These are phyloP conservation scores for Myxozyma monticola DNA, from an alignment of 805 yeast genomes.

Conservation along the genomic window DNA sequence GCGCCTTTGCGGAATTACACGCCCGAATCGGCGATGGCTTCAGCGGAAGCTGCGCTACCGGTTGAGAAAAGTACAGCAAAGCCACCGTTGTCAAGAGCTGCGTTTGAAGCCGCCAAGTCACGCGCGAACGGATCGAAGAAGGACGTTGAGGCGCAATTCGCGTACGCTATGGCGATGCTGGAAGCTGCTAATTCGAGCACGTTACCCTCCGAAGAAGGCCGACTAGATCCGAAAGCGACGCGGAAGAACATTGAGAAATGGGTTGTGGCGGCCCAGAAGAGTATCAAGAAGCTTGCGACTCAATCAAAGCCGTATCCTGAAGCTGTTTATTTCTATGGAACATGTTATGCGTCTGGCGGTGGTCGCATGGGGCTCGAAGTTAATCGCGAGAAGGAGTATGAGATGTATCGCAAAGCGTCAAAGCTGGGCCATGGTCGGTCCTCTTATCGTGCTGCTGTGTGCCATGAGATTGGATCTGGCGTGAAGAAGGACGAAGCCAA, in stretches of 20 bases:
- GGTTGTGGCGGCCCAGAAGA: conserved; percentile 56
- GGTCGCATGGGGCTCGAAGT: conserved; percentile 50
- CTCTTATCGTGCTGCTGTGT: conserved; percentile 67
- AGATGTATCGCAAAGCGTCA: conserved; percentile 60
- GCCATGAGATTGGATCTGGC: conserved; percentile 67
- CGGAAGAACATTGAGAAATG: conserved; percentile 57
- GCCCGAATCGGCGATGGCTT: conserved; percentile 26
- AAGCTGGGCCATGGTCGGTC: conserved; percentile 58
- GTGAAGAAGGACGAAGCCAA: conserved; percentile 46
- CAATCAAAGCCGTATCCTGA: conserved; percentile 42
- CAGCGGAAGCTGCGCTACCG: conserved; percentile 21
- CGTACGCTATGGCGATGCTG: conserved; percentile 60
- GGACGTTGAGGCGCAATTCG: conserved; percentile 55
- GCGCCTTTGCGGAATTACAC: conserved; percentile 26
- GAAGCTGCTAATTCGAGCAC: conserved; percentile 46
- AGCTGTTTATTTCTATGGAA: conserved; percentile 61
- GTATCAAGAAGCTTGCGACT: conserved; percentile 55
- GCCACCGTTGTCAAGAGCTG: conserved; percentile 6
- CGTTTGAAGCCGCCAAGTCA: conserved; percentile 10
- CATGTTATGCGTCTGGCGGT: conserved; percentile 56
- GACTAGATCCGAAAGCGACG: conserved; percentile 47
- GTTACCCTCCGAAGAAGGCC: conserved; percentile 44
- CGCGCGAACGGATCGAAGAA: conserved; percentile 32
- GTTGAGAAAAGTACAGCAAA: conserved; percentile 6
- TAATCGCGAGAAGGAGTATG: conserved; percentile 62